phyloP scores from a whole-genome alignment of 495 filamentous ascomycete species.

The Penicillium salamii region DNA sequence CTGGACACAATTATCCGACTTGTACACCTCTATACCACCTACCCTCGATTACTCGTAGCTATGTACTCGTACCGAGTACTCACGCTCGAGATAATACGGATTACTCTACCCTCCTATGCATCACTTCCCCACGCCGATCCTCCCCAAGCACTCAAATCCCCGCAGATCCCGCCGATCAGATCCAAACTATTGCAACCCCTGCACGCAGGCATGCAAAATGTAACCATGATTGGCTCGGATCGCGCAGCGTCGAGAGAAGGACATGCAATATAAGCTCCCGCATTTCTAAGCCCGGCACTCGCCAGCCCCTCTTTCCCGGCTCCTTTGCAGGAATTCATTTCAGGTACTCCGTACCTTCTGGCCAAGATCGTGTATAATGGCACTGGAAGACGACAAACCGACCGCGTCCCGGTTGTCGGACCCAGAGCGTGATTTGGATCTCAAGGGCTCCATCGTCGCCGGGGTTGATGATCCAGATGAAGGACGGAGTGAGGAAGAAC shows the following conservation, averaged over 20 bases:
- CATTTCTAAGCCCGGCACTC: neutral
- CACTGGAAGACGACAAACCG: conserved; percentile 14
- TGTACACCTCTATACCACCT: no score
- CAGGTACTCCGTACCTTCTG: neutral
- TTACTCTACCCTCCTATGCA: no score
- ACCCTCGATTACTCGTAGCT: no score
- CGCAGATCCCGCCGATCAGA: neutral
- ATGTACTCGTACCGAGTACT: no score
- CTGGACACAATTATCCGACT: no score
- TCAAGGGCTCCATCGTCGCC: conserved; percentile 6
- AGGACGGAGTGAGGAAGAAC: conserved; percentile 64
- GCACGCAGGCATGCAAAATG: neutral
- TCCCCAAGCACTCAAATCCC: neutral
- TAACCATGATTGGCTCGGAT: neutral
- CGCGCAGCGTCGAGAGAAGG: neutral
- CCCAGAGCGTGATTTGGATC: conserved; percentile 17
- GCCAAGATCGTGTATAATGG: conserved; percentile 11
- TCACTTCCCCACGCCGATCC: neutral
- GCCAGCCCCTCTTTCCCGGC: neutral
- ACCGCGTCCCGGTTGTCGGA: conserved; percentile 16
- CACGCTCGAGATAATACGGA: no score
- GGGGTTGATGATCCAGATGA: conserved; percentile 62
- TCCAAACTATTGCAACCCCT: conserved; percentile 1
- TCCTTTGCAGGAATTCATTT: neutral
- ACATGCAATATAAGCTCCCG: neutral